phyloP scores from a whole-genome alignment of 2,329 filamentous ascomycete species.

The Fusarium fujikuroi region DNA sequence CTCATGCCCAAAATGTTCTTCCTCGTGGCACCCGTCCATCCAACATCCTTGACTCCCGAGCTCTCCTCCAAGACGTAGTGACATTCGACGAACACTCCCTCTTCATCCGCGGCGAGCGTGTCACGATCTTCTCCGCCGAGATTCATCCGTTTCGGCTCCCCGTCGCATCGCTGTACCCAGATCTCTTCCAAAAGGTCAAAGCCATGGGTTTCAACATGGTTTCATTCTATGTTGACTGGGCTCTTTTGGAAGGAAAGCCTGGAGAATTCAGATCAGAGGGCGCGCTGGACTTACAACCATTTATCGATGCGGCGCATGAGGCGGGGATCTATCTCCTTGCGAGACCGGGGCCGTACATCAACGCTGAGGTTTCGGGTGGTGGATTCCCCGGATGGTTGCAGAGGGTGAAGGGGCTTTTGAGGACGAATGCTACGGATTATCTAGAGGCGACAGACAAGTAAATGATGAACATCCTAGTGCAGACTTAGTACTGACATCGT shows the following conservation, averaged over 20 bases:
- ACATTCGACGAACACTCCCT: slow-evolving; percentile 80
- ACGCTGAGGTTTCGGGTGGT: slow-evolving; percentile 80
- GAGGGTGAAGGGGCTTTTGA: slow-evolving; percentile 70
- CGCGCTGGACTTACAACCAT: slow-evolving; percentile 76
- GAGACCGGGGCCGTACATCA: slow-evolving; percentile 78
- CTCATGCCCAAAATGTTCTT: slow-evolving; percentile 24
- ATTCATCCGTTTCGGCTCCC: slow-evolving; percentile 73
- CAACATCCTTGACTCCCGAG: slow-evolving; percentile 40
- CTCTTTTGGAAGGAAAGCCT: slow-evolving; percentile 76
- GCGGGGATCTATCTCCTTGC: slow-evolving; percentile 83
- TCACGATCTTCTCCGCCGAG: slow-evolving; percentile 79
- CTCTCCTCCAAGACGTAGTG: slow-evolving; percentile 55
- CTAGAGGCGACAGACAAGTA: slow-evolving; percentile 74
- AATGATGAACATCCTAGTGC: background rate
- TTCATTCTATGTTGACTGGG: slow-evolving; percentile 85
- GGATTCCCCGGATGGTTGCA: slow-evolving; percentile 86
- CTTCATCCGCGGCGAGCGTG: slow-evolving; percentile 74
- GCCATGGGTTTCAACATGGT: slow-evolving; percentile 82
- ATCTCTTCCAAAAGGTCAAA: slow-evolving; percentile 85
- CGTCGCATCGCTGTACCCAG: slow-evolving; percentile 65
- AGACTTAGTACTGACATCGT: background rate
- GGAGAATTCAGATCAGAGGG: slow-evolving; percentile 77
- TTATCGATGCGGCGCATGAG: slow-evolving; percentile 78
- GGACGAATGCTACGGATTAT: slow-evolving; percentile 71
- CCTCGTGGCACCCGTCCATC: slow-evolving; percentile 34